These are phyloP conservation scores for Melampsora larici-populina DNA, from an alignment of 1,284 basidiomycete species.

Conservation along the genomic window DNA sequence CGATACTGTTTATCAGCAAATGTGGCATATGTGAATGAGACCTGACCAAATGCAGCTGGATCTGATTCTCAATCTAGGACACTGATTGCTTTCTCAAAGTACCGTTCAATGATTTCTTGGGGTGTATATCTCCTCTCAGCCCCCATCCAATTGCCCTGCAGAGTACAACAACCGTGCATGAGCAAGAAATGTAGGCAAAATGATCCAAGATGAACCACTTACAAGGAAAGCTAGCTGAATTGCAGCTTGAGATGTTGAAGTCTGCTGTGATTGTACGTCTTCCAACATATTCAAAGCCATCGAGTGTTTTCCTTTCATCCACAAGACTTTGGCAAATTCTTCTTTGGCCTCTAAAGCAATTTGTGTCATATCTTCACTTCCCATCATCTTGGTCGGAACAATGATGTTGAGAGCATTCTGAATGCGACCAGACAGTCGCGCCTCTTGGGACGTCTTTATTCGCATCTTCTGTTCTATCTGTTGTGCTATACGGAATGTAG, in stretches of 20 bases:
- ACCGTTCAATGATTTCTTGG: conserved; percentile 37
- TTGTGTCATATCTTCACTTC: conserved; percentile 51
- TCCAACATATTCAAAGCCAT: conserved; percentile 74
- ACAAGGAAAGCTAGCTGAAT: conserved; percentile 34
- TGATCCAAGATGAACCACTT: conserved; percentile 6
- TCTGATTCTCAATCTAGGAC: conserved; percentile 1
- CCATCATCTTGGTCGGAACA: conserved; percentile 68
- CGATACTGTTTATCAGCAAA: conserved; percentile 86
- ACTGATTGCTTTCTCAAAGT: conserved; percentile 40
- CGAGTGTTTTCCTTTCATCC: conserved; percentile 79
- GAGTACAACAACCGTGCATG: not conserved
- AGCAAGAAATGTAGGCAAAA: conserved; percentile 52
- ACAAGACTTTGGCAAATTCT: conserved; percentile 85
- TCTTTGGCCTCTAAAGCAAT: conserved; percentile 61
- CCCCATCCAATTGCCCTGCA: not conserved
- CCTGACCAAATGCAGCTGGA: conserved; percentile 59
- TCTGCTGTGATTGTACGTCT: conserved; percentile 49
- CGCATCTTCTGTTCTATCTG: conserved; percentile 70
- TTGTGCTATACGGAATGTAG: conserved; percentile 60
- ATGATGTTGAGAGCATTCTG: conserved; percentile 85
- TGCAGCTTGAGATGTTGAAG: conserved; percentile 36
- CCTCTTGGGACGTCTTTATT: conserved; percentile 68
- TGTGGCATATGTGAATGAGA: conserved; percentile 77
- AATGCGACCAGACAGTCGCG: conserved; percentile 66
- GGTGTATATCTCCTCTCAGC: conserved; percentile 30